phyloP scores from a whole-genome alignment of 768 basidiomycete genomes.

The Boletus rubescentipes region DNA sequence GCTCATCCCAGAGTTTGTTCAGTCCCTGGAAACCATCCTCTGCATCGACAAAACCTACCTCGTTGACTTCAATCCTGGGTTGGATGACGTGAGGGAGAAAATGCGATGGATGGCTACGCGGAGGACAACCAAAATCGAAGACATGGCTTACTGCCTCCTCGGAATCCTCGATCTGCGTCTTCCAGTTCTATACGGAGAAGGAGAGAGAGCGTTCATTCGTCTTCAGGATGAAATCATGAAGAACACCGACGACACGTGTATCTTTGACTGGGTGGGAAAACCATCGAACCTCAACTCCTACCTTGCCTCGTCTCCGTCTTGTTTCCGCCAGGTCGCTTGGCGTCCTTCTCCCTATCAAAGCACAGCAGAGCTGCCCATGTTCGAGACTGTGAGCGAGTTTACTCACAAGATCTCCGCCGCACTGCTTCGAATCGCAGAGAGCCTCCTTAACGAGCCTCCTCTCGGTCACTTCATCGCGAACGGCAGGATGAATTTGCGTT shows the following conservation, averaged over 20 bases:
- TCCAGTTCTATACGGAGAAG: slow-evolving; percentile 31
- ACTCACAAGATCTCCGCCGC: slow-evolving; percentile 17
- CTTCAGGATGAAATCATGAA: slow-evolving; percentile 31
- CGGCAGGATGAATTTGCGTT: slow-evolving; percentile 29
- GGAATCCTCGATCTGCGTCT: slow-evolving; percentile 27
- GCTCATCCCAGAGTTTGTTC: slow-evolving; percentile 19
- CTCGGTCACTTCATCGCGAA: slow-evolving; percentile 32
- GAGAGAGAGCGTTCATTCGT: slow-evolving; percentile 22
- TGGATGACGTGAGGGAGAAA: slow-evolving; percentile 25
- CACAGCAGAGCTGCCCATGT: slow-evolving; percentile 1
- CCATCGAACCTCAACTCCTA: slow-evolving; percentile 28
- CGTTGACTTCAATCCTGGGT: slow-evolving; percentile 24
- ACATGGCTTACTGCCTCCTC: slow-evolving; percentile 31
- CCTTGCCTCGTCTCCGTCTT: slow-evolving; percentile 23
- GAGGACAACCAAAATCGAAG: slow-evolving; percentile 29
- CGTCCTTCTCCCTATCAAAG: slow-evolving; percentile 1
- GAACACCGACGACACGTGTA: slow-evolving; percentile 23
- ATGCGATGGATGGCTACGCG: slow-evolving; percentile 30
- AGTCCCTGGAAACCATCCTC: slow-evolving; percentile 14
- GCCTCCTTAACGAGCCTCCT: slow-evolving; percentile 22
- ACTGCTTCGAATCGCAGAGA: slow-evolving; percentile 16
- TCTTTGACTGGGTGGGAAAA: slow-evolving; percentile 29
- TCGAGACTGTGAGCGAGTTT: slow-evolving; percentile 16
- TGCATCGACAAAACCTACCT: slow-evolving; percentile 22
- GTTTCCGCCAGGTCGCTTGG: slow-evolving; percentile 19